A percentile compares a stretch with the other conserved stretches of the same genome.
phyloP scores from a whole-genome alignment of 352 stramenopile genomes.

The Pythium brassicae region DNA sequence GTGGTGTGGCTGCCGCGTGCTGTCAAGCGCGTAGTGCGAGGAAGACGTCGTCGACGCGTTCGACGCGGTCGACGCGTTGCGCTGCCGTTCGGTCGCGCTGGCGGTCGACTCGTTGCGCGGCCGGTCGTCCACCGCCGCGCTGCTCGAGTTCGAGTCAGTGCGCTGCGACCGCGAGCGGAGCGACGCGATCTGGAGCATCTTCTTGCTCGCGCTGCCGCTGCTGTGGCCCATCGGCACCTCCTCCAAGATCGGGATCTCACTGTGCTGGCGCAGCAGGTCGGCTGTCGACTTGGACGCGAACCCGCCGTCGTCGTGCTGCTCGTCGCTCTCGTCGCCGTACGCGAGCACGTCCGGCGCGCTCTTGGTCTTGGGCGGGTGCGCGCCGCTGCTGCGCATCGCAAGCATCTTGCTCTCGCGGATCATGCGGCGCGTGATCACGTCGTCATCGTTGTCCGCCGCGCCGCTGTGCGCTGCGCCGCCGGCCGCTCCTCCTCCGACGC shows the following conservation, averaged over 20 bases:
- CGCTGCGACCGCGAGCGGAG: constrained; percentile 20
- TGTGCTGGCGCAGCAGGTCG: constrained; percentile 8
- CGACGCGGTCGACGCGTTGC: constrained; percentile 6
- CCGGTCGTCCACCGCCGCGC: background rate
- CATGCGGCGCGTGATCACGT: constrained; percentile 26
- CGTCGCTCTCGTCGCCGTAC: background rate
- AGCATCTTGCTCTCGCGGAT: constrained; percentile 77
- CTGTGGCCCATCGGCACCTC: constrained; percentile 1
- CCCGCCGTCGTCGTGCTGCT: background rate
- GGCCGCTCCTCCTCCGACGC: background rate
- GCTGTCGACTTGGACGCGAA: background rate
- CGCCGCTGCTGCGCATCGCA: constrained; percentile 30
- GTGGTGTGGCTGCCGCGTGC: too few species aligned
- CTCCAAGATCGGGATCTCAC: constrained; percentile 12
- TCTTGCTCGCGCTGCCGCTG: constrained; percentile 5
- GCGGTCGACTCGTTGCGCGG: too few species aligned
- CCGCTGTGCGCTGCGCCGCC: background rate
- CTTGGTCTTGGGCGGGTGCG: constrained; percentile 6
- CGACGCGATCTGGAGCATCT: constrained; percentile 22
- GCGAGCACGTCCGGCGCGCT: constrained; percentile 10
- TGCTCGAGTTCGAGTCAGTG: constrained; percentile 9
- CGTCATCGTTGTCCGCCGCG: constrained; percentile 20
- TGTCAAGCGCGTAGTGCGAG: background rate
- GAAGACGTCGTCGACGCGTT: background rate
- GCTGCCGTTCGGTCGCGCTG: background rate